Evolutionary conservation across 2,329 filamentous ascomycete species (phyloP), one percentile per base, ranked within the genome.

Genomic region (Phyllosticta citribraziliensis): DNA sequence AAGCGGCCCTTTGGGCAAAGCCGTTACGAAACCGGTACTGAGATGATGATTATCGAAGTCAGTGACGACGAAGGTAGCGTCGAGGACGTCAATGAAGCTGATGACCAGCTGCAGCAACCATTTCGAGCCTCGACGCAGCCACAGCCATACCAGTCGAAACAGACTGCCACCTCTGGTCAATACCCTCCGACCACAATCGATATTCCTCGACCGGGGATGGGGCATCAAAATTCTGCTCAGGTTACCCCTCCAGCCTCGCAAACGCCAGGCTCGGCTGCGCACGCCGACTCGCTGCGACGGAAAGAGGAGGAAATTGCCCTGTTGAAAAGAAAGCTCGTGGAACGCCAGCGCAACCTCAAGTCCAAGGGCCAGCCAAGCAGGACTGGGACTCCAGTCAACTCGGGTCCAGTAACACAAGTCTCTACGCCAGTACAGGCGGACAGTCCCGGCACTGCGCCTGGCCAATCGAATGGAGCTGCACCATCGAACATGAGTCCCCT

Each of bases 11-110:
- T 87, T 67, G 83, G 82, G 12, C 83, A 86, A 53, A 79, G 78
- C 55, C 78, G 79, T 24, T 66, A 70, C 54, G 65, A 69, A 24
- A 68, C 69, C 56, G 76, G 81, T 57, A 80, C 86, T 24, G 80
- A 85, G 56, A 82, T 82, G 2, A 82, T 96, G 58, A 83, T 96
- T 50, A 96, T 96, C 66, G 84, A 95, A 65, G 87, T 95, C 50
- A 96, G 90, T 69, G 92, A 96, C 27, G 84, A 87, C 65, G 85
- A 87, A 62, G 79, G 77, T 6, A 80, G 85, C 55, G 85, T 85
- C 61, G 88, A 87, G 84, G 86, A 88, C 35, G 79, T 87, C 58
- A 84, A 84, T 25, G 84, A 81, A 55, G 79, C 78, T 10, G 76
- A 73, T 27, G 56, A 53, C 30, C 40, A 27, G 56, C 56, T 50